Evolutionary conservation across 2,329 filamentous ascomycete genomes (phyloP).

Genomic region (Alternaria sp.): DNA sequence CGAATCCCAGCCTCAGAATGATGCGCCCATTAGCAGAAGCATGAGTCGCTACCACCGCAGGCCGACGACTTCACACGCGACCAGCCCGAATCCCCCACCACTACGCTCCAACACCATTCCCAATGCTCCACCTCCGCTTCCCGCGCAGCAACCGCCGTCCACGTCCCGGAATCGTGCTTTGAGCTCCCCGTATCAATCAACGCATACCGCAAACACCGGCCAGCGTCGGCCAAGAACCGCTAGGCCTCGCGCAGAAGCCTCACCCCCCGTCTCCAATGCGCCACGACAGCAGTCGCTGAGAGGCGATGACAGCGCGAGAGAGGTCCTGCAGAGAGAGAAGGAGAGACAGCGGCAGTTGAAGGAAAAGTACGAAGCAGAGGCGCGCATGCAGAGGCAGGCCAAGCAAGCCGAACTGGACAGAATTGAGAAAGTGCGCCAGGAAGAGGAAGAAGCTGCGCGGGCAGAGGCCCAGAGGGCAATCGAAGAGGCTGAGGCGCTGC

Average conservation of each 20-base stretch:
- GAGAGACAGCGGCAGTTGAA: conserved; percentile 43
- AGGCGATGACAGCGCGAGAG: conserved; percentile 44
- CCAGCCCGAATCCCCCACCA: conserved; percentile 34
- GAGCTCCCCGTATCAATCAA: conserved; percentile 37
- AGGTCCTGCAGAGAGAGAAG: conserved; percentile 42
- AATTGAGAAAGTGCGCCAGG: conserved; percentile 33
- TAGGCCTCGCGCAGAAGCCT: conserved; percentile 27
- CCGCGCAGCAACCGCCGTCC: conserved; percentile 20
- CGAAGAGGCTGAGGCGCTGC: conserved; percentile 39
- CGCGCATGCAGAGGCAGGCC: conserved; percentile 39
- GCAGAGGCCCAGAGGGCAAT: conserved; percentile 35
- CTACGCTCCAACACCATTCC: conserved; percentile 34
- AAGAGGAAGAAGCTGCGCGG: conserved; percentile 43
- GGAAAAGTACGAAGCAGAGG: conserved; percentile 45
- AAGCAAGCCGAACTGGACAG: conserved; percentile 41
- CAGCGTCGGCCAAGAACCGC: conserved; percentile 40
- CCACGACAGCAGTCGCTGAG: conserved; percentile 29
- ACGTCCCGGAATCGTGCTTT: conserved; percentile 36
- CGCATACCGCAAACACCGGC: conserved; percentile 29
- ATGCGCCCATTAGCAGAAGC: conserved; percentile 44
- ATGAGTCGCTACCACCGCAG: conserved; percentile 54
- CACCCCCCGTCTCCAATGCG: conserved; percentile 26
- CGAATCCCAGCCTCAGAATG: conserved; percentile 29
- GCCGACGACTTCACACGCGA: conserved; percentile 37
- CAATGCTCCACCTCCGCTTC: conserved; percentile 20